phyloP scores from a whole-genome alignment of 2,329 filamentous ascomycete genomes.

The Hymenoscyphus fraxineus region DNA sequence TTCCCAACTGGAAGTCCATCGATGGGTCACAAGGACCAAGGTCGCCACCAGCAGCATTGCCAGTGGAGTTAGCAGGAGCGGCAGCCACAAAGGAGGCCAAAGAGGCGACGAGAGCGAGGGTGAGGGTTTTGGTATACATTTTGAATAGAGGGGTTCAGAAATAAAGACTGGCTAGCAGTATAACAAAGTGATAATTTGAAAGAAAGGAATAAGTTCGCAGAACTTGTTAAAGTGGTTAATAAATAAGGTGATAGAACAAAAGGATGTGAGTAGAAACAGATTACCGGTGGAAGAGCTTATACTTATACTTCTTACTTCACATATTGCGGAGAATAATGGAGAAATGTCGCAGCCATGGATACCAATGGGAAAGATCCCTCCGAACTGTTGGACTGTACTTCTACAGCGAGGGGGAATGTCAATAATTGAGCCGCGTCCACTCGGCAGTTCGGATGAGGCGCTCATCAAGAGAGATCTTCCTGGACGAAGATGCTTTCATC shows the following conservation, averaged over 20 bases:
- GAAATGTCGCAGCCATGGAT: no score
- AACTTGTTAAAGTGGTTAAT: not conserved
- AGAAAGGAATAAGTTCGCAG: conserved; percentile 8
- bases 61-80: not conserved
- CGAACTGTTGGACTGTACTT: no score
- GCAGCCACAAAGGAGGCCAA: not conserved
- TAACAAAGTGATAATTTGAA: not conserved
- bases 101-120: conserved; percentile 14
- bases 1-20: conserved; percentile 53
- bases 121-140: conserved; percentile 6
- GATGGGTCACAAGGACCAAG: conserved; percentile 47
- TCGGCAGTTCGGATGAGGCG: no score
- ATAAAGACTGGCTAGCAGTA: conserved; percentile 6
- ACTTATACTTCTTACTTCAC: no score
- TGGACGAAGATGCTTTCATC: no score
- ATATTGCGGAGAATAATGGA: no score
- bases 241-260: not conserved
- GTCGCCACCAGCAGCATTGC: conserved; percentile 31
- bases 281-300: no score
- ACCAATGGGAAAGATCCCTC: no score
- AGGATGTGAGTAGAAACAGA: not conserved
- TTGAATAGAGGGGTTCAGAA: not conserved
- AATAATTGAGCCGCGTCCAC: no score
- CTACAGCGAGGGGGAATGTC: no score
- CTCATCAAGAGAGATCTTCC: no score